phyloP scores from a whole-genome alignment of 139 green algal genomes.

The Tetradesmus lagerheimii region DNA sequence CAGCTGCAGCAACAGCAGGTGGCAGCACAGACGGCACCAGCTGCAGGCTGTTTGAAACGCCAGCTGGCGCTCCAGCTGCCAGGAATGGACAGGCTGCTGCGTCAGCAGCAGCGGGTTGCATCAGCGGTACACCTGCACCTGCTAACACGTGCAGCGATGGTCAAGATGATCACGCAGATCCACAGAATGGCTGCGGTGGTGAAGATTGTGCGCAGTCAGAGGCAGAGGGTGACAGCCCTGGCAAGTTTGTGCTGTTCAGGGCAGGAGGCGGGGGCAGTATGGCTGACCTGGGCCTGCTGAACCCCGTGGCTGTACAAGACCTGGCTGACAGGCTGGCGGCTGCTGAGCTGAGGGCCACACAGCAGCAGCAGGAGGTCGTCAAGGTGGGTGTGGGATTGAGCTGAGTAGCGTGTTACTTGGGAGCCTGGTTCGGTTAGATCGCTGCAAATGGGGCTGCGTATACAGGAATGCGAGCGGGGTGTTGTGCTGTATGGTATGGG shows the following conservation, averaged over 20 bases:
- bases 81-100: background rate
- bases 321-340: background rate
- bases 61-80: background rate
- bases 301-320: background rate
- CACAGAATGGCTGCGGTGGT: background rate
- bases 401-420: too few relatives aligned
- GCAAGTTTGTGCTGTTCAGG: background rate
- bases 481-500: too few relatives aligned
- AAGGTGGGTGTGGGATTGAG: background rate
- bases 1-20: background rate
- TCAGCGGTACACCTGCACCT: background rate
- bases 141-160: background rate
- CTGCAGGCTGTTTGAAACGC: background rate
- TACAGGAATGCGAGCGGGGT: background rate
- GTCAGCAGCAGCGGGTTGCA: background rate
- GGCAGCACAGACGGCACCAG: background rate
- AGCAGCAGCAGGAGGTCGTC: slow-evolving; percentile 18
- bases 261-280: background rate
- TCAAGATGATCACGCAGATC: background rate
- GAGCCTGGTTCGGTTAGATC: too few relatives aligned
- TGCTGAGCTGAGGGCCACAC: background rate
- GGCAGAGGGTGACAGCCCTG: background rate
- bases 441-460: background rate
- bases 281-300: slow-evolving; percentile 5
- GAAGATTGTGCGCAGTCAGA: background rate